Percentiles rank a stretch among this genome's conserved stretches.
Conservation (phyloP, 345 rosid species). For the Lepidium aucheri region DNA sequence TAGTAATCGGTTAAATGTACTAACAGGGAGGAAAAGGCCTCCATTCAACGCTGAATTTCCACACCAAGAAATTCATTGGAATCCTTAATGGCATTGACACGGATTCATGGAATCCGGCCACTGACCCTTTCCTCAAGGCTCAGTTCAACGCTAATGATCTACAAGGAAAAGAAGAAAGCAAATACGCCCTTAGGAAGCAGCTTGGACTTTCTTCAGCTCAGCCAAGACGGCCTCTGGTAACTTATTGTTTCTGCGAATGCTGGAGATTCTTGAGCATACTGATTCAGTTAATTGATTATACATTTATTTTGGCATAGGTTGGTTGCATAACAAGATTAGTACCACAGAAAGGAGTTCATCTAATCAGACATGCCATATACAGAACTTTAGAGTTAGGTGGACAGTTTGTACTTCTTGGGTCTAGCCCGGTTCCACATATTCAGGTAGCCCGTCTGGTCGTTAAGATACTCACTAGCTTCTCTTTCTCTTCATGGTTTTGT, state of each 20-base stretch:
- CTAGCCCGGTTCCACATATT: conserved; percentile 89
- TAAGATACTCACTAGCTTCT: neutral
- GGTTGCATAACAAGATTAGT: conserved; percentile 97
- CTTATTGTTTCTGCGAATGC: neutral
- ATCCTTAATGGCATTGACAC: conserved; percentile 91
- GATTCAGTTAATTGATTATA: neutral
- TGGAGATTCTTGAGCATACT: neutral
- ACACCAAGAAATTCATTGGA: conserved; percentile 82
- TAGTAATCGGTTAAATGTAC: neutral
- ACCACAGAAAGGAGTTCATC: conserved; percentile 95
- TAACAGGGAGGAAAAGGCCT: conserved; percentile 89
- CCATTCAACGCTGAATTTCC: conserved; percentile 69
- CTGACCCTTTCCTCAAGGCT: conserved; percentile 65
- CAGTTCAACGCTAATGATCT: conserved; percentile 77
- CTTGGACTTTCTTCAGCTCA: conserved; percentile 74
- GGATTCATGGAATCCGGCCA: conserved; percentile 93
- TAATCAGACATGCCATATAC: conserved; percentile 91
- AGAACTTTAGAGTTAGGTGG: conserved; percentile 91
- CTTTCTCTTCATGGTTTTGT: neutral
- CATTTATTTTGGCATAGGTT: conserved; percentile 35
- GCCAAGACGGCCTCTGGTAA: conserved; percentile 73
- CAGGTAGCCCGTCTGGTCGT: conserved; percentile 39
- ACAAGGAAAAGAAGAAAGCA: conserved; percentile 86
- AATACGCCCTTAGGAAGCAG: conserved; percentile 50
- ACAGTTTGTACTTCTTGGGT: conserved; percentile 91